Conservation (phyloP, 495 filamentous ascomycete genomes). For the Podospora pseudocomata region DNA sequence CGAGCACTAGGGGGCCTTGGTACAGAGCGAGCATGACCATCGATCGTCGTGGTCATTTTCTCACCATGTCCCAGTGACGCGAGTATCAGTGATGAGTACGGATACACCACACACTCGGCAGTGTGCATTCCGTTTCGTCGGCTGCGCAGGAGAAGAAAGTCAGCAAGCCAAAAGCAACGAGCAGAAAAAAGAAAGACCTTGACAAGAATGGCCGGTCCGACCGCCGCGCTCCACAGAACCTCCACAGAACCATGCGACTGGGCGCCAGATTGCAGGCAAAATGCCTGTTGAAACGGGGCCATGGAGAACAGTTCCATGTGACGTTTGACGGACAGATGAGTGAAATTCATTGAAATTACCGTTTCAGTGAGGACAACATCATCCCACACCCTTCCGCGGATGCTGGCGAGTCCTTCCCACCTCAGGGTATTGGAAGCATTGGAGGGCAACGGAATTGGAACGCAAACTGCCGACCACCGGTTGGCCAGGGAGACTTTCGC, state of each 20-base stretch:
- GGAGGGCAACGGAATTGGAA: neutral
- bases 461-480: neutral
- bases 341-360: neutral
- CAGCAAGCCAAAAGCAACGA: neutral
- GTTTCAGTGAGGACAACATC: neutral
- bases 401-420: neutral
- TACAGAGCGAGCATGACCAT: neutral
- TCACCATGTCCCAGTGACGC: neutral
- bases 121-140: conserved; percentile 7
- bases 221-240: neutral
- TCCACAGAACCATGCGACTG: neutral
- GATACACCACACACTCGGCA: neutral
- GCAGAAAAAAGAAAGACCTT: neutral
- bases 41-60: neutral
- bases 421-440: no score
- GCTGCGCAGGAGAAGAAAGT: neutral
- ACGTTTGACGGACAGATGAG: neutral
- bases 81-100: neutral
- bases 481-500: neutral
- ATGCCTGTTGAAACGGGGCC: conserved; percentile 5
- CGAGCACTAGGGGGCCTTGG: neutral
- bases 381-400: no score
- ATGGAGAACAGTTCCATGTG: neutral
- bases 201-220: conserved; percentile 2
- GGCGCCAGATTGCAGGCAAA: neutral